Evolutionary conservation across 2,329 filamentous ascomycete species (phyloP), one percentile per base, ranked within the genome.

Genomic region (Sporothrix globosa): DNA sequence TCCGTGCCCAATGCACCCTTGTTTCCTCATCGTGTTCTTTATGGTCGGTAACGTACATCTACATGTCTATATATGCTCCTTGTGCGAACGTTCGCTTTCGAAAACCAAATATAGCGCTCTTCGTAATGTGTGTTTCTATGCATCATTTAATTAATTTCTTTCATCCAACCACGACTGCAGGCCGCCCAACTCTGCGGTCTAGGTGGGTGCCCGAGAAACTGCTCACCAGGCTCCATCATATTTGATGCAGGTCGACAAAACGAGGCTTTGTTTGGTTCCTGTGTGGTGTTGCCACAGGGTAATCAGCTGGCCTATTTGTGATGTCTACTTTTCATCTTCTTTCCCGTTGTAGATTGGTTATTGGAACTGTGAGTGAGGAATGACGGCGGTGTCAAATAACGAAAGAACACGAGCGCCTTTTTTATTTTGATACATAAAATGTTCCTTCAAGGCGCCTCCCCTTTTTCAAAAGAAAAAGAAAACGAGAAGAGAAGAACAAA

Each of bases 11-110:
- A 60, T 60, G 17, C 34, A 14, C 6, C 17, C 50, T 24, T 30
- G 27, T 30, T 67, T 13, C n/a, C 17, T 65, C 13, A 24, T n/a
- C 39, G n/a, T 61, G 39, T 46, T 46, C 39, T 44, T 24, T 46
- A 27, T 27, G 39, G 41, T 27, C 61, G 61, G 61, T 21, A 50
- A 50, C 61, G 61, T 50, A 14, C 61, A 50, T 65, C 41, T 63
- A 44, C 61, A 65, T 50, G 61, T 65, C 39, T 46, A 14, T 14
- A 50, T 65, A 24, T n/a, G 17, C 61, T 50, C 24, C 44, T 21
- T 50, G 61, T 65, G 30, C 27, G 24, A 65, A 44, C 24, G 44
- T 24, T 50, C 61, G 44, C 50, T 50, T 50, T 65, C 41, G 21
- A 30, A 10, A 3, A 21, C 5, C 19, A 17, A 13, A 63, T 7